Percentiles rank a stretch among this genome's conserved stretches.
phyloP scores from a whole-genome alignment of 2,329 filamentous ascomycete genomes.

The Epichloe baconii region DNA sequence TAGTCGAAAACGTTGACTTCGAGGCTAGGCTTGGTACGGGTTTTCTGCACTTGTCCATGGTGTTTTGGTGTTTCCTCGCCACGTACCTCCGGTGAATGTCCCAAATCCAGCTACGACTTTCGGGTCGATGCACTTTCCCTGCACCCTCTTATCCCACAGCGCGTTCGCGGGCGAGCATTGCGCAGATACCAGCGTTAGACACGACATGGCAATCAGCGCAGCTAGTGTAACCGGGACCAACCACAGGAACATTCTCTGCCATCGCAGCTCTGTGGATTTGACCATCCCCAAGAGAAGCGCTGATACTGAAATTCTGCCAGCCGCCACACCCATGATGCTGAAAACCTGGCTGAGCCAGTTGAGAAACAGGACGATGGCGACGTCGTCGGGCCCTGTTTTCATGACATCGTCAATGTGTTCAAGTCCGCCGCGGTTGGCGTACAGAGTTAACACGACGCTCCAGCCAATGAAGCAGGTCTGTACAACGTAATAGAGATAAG shows the following conservation, averaged over 20 bases:
- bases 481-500: neutral
- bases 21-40: no score
- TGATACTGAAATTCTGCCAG: conserved; percentile 11
- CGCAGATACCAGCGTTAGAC: conserved; percentile 10
- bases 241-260: conserved; percentile 12
- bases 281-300: conserved; percentile 11
- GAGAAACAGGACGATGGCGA: conserved; percentile 10
- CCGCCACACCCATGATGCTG: conserved; percentile 11
- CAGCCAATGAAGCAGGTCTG: conserved; percentile 11
- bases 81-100: conserved; percentile 10
- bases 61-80: neutral
- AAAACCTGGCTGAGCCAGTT: conserved; percentile 12
- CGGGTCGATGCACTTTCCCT: conserved; percentile 9
- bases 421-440: conserved; percentile 9
- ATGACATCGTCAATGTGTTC: conserved; percentile 8
- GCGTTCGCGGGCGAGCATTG: conserved; percentile 10
- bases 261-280: conserved; percentile 8
- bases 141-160: conserved; percentile 10
- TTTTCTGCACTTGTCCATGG: neutral
- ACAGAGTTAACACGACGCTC: conserved; percentile 9
- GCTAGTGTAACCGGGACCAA: conserved; percentile 9
- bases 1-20: neutral
- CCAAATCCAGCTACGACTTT: conserved; percentile 10
- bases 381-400: conserved; percentile 9
- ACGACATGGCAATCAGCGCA: conserved; percentile 9